Evolutionary conservation across 169 alveolate species (phyloP), one percentile per base, ranked within the genome.

Genomic region (Eimeria acervulina): DNA sequence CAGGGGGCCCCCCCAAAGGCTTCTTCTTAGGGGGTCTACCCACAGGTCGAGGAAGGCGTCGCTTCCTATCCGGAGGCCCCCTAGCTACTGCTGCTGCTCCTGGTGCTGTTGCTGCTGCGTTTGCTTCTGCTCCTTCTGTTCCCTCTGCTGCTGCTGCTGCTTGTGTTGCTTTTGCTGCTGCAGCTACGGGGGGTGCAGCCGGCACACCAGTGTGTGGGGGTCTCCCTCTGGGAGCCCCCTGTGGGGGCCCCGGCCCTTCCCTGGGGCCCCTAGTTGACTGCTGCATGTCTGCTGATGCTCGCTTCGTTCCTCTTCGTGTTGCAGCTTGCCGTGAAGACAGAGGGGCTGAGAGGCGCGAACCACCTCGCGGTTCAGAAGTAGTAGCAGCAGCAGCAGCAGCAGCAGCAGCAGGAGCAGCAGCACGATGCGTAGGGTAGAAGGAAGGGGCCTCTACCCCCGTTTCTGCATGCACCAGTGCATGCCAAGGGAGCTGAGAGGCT

Each of bases 381-480:
- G 80, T 0, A 28, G 21, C 17, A n/a, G 80, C 80, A n/a, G 80
- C 80, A 8, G 80, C 80, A 68, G 80, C 80, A 28, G 80, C 44
- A 68, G 80, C 80, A 68, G 80, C 80, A 68, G 80, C 38, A 68
- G 40, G 80, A 13, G 76, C 76, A 28, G 76, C n/a, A 63, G 76
- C 55, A 47, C 31, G n/a, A 28, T 13, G 76, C 33, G 76, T 13
- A 23, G 31, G 33, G 76, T 19, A 23, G n/a, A 42, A 12, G 13
- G 26, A 12, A 5, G 47, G 44, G 44, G 80, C 44, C 80, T 68
- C 42, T 42, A 68, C 6, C 80, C 80, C 42, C 44, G 80, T 33
- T 28, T 33, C n/a, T 68, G 80, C 47, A 33, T 33, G n/a, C 80
- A 68, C 44, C 80, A 31, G 80, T 23, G 80, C 80, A 13, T 68